Conservation (phyloP, 768 basidiomycete genomes). For the Chalciporus pseudorubinellus region DNA sequence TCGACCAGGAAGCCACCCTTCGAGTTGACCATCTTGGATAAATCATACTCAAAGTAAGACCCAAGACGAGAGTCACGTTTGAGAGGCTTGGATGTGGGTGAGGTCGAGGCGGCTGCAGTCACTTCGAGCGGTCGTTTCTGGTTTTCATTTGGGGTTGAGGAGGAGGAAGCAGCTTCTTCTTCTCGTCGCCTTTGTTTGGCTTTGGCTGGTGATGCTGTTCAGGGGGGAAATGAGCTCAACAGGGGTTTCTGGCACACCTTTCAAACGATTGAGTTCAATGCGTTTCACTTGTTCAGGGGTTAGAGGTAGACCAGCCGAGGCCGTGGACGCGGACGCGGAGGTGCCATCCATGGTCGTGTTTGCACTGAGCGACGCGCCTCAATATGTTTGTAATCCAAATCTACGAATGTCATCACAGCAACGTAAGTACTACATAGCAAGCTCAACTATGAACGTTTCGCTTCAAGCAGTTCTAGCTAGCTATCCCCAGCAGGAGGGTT, state of each 20-base stretch:
- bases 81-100: constrained; percentile 57
- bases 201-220: constrained; percentile 52
- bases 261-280: constrained; percentile 76
- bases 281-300: constrained; percentile 70
- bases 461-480: background rate
- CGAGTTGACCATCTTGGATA: constrained; percentile 95
- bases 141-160: constrained; percentile 53
- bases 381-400: background rate
- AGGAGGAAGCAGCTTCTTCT: constrained; percentile 47
- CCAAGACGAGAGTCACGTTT: constrained; percentile 78
- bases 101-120: constrained; percentile 54
- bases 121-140: constrained; percentile 70
- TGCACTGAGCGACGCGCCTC: background rate
- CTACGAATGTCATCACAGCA: background rate
- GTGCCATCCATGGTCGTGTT: background rate
- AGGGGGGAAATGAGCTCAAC: background rate
- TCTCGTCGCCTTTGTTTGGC: constrained; percentile 69
- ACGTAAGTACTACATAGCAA: background rate
- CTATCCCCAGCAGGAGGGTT: constrained; percentile 11
- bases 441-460: background rate
- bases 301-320: constrained; percentile 29
- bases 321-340: constrained; percentile 7
- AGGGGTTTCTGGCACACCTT: constrained; percentile 43
- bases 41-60: constrained; percentile 95
- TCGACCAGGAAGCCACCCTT: constrained; percentile 95